Evolutionary conservation across 129 eudicot genomes (phyloP), one percentile per base, ranked within the genome.

Genomic region (Flaveria robusta): DNA sequence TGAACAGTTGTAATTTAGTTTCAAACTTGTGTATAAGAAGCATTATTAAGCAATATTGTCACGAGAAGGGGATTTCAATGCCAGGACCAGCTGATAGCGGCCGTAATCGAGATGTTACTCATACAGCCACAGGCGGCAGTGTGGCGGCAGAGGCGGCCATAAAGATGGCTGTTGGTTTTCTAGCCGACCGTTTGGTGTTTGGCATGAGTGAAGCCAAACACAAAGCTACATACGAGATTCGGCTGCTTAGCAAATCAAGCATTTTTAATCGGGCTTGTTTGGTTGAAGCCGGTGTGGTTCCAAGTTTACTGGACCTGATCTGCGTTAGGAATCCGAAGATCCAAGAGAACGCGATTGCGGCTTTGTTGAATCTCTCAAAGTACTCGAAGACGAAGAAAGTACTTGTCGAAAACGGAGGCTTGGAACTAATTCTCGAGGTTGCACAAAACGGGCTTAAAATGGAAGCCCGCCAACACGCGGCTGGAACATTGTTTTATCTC

Each of bases 401-500:
- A 27, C 85, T 94, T 10, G 90, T 84, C 5, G 91, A 89, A 71
- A 91, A 81, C 55, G 91, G 85, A 9, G 93, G 97, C 0, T 68
- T 94, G 72, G 83, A 81, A 24, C 24, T 81, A 59, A 85, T 94
- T 34, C 82, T 94, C 2, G 83, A 82, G 50, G 91, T 91, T 15
- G 74, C 88, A 11, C 82, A 81, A 72, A 79, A 75, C 7, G 98
- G 98, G 75, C 37, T 91, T 20, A 91, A 76, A 66, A 84, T 86
- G 83, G 96, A 94, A 75, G 87, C 97, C 56, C 86, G 96, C 31
- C 93, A 89, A 79, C 91, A 88, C 29, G 91, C 98, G 9, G 96
- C 97, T 9, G 98, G 97, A n/a, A 83, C 85, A 1, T 71, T 94
- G 66, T 94, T 89, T 77, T 91, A 94, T 74, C 93, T 94, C 10